phyloP scores from a whole-genome alignment of 169 alveolate species.

The Cryptosporidium andersoni region DNA sequence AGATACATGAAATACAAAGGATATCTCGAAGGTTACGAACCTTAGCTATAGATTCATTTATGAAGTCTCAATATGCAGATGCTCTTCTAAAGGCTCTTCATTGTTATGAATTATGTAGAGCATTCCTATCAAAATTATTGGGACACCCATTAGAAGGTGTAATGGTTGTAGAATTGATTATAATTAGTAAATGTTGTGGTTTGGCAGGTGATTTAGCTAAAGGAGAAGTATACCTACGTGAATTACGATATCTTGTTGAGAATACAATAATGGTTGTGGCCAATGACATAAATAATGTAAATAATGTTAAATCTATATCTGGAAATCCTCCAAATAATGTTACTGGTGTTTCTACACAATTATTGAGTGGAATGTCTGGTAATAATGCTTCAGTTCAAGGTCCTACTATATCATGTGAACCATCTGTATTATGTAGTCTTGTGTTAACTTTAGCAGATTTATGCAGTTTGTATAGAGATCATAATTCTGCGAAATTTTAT shows the following conservation, averaged over 20 bases:
- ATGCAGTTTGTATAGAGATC: slow-evolving; percentile 75
- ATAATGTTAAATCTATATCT: neutral
- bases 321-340: neutral
- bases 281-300: slow-evolving; percentile 45
- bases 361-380: neutral
- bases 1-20: slow-evolving; percentile 74
- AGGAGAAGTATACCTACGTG: slow-evolving; percentile 80
- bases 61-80: slow-evolving; percentile 75
- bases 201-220: slow-evolving; percentile 77
- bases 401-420: slow-evolving; percentile 75
- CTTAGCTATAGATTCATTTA: slow-evolving; percentile 74
- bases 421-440: slow-evolving; percentile 74
- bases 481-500: slow-evolving; percentile 72
- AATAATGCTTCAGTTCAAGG: slow-evolving; percentile 43
- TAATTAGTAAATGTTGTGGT: slow-evolving; percentile 84
- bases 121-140: slow-evolving; percentile 73
- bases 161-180: slow-evolving; percentile 84
- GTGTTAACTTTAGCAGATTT: slow-evolving; percentile 74
- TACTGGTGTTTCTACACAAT: slow-evolving; percentile 6
- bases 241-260: slow-evolving; percentile 81
- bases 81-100: slow-evolving; percentile 76
- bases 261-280: slow-evolving; percentile 79
- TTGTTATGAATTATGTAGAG: slow-evolving; percentile 75
- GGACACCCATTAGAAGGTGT: slow-evolving; percentile 79
- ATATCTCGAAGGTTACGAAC: slow-evolving; percentile 75